A percentile compares a stretch with the other conserved stretches of the same genome.
phyloP scores from a whole-genome alignment of 1,139 yeast species.

The Pichia sp. region DNA sequence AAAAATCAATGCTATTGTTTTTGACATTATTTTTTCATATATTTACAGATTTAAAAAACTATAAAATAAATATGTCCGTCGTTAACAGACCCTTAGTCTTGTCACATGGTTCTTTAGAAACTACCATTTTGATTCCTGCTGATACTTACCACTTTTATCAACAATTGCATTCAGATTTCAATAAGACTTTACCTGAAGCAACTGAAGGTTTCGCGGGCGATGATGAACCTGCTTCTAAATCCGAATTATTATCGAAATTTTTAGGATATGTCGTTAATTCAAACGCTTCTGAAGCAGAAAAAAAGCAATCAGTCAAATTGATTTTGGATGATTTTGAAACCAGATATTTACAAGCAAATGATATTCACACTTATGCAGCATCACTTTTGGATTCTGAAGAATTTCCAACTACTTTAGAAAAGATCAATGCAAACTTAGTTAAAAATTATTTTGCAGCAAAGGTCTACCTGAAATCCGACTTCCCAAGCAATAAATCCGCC shows the following conservation, averaged over 20 bases:
- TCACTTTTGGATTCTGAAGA: constrained; percentile 45
- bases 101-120: constrained; percentile 81
- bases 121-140: constrained; percentile 81
- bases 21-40: too few species aligned
- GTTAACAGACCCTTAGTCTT: constrained; percentile 66
- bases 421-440: constrained; percentile 61
- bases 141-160: constrained; percentile 71
- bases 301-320: constrained; percentile 54
- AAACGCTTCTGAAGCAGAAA: constrained; percentile 21
- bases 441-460: constrained; percentile 51
- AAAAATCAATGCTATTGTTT: too few species aligned
- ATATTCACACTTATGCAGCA: constrained; percentile 87
- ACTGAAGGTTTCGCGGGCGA: constrained; percentile 84
- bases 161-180: constrained; percentile 82
- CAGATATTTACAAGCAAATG: constrained; percentile 65
- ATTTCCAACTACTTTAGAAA: constrained; percentile 58
- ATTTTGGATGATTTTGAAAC: constrained; percentile 78
- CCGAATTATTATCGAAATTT: constrained; percentile 79
- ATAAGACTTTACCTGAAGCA: constrained; percentile 65
- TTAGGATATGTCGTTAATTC: constrained; percentile 65
- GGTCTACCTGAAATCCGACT: constrained; percentile 19
- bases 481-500: constrained; percentile 34
- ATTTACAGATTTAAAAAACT: too few species aligned
- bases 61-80: constrained; percentile 8
- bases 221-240: constrained; percentile 81